Conservation (phyloP, 345 rosid genomes). For the Gossypioides kirkii region DNA sequence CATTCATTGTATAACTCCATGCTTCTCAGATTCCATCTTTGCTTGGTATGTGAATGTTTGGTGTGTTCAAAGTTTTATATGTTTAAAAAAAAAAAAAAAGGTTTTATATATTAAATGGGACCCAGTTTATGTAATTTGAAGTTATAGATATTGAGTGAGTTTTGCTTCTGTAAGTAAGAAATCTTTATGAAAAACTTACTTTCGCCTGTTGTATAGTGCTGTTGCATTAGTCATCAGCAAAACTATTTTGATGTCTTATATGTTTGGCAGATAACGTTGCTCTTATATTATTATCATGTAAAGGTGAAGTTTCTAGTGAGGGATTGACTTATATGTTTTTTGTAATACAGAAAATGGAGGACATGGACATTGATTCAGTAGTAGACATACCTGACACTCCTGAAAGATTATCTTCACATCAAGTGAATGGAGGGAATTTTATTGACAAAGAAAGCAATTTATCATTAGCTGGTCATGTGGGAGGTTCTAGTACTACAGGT, state of each 20-base stretch:
- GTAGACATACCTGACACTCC: conserved; percentile 77
- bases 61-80: neutral
- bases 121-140: neutral
- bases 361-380: conserved; percentile 56
- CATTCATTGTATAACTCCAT: neutral
- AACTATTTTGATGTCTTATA: neutral
- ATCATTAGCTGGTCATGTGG: conserved; percentile 23
- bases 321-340: neutral
- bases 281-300: neutral
- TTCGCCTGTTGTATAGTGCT: neutral
- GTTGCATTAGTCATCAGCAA: neutral
- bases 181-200: neutral
- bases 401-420: conserved; percentile 42
- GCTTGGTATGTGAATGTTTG: neutral
- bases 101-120: neutral
- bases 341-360: conserved; percentile 51
- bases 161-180: neutral
- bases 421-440: conserved; percentile 19
- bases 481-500: conserved; percentile 24
- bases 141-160: neutral
- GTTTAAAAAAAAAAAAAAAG: too few species aligned
- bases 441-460: conserved; percentile 35
- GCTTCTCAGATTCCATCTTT: neutral
- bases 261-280: neutral
- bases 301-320: neutral